phyloP scores from a whole-genome alignment of 352 stramenopile species.

The Phytophthora brassicae region DNA sequence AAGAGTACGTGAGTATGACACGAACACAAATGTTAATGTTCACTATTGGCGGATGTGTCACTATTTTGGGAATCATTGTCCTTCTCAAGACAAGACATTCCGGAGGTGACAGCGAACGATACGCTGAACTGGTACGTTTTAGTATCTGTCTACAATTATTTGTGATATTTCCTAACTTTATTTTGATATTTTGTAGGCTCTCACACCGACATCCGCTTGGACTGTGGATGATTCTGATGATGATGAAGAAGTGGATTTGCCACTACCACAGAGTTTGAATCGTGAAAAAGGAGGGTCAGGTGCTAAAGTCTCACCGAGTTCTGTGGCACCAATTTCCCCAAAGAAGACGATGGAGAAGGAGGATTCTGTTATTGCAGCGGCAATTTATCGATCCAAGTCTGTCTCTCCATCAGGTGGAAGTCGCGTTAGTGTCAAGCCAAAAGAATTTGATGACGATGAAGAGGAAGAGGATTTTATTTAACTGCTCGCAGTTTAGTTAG shows the following conservation, averaged over 20 bases:
- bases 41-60: conserved; percentile 68
- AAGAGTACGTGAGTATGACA: conserved; percentile 89
- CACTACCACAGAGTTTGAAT: conserved; percentile 49
- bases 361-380: conserved; percentile 22
- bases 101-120: conserved; percentile 47
- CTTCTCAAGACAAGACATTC: conserved; percentile 64
- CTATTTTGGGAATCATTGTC: conserved; percentile 78
- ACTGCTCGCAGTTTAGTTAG: too few relatives aligned
- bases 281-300: conserved; percentile 10
- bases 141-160: too few relatives aligned
- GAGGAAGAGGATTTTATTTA: conserved; percentile 76
- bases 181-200: conserved; percentile 37
- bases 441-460: conserved; percentile 49
- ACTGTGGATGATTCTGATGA: conserved; percentile 82
- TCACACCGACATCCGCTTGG: conserved; percentile 81
- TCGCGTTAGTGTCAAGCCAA: conserved; percentile 21
- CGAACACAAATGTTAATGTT: conserved; percentile 79
- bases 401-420: conserved; percentile 22
- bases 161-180: too few relatives aligned
- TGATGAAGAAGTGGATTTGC: conserved; percentile 72
- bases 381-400: conserved; percentile 26
- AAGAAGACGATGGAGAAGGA: conserved; percentile 20
- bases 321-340: conserved; percentile 4
- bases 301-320: conserved; percentile 26
- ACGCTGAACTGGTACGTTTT: conserved; percentile 77